Evolutionary conservation across 306 rosid genomes (phyloP), one percentile per base, ranked within the genome.

Genomic region (Begonia fuchsioides): DNA sequence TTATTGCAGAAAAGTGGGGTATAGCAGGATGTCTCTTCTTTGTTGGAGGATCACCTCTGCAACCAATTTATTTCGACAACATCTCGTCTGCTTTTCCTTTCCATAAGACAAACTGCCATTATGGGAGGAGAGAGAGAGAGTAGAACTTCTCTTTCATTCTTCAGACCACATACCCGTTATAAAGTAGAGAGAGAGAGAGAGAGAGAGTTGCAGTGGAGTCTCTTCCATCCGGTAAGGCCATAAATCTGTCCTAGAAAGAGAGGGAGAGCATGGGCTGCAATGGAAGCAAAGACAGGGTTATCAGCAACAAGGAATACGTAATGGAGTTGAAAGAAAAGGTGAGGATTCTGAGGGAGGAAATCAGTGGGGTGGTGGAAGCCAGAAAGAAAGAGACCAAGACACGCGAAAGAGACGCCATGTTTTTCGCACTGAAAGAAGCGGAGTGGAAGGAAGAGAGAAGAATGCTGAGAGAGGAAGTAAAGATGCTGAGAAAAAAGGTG

Each of bases 361-460:
- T 70, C 54, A 75, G 54, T 67, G 85, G 71, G 76, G 66, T 80
- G 54, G 51, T 72, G 70, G 56, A 32, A 45, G 90, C 71, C 71
- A 81, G 78, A 53, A 86, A 77, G 55, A 70, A 78, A 38, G 83
- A 72, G 70, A 62, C 50, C 2, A 72, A 64, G 43, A 52, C 60
- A 17, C 75, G 74, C 53, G 93, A 88, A 71, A 73, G 70, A 10
- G 96, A 85, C 32, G 75, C 75, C 77, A 62, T 85, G n/a, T n/a
- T n/a, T n/a, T n/a, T n/a, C n/a, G n/a, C n/a, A n/a, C n/a, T n/a
- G 17, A 85, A 79, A 66, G 95, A 85, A 44, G 85, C 85, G 10
- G 94, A 78, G 66, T 85, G 96, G 98, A 90, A 71, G 72, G 78
- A 74, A 44, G 96, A 90, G 79, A 67, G 76, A 74, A 85, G 71